Evolutionary conservation across 2,329 filamentous ascomycete genomes (phyloP), one percentile per base, ranked within the genome.

Genomic region (Ambrosiella beaveri): DNA sequence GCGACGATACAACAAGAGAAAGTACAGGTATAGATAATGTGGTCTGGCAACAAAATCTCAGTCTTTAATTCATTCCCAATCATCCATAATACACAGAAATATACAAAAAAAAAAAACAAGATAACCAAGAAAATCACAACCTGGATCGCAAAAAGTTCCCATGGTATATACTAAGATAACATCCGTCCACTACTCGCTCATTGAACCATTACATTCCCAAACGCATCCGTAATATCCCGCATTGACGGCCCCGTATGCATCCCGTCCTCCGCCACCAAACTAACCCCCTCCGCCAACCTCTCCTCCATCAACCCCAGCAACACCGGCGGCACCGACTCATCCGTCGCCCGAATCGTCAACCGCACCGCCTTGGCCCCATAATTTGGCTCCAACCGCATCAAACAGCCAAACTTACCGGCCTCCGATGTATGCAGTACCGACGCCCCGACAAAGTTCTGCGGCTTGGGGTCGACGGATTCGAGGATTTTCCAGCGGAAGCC

Each of bases 361-460:
- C 93, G 90, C 65, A 94, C 86, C 88, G 96, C 93, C 81, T 88
- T 87, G 63, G 85, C 91, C 63, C 80, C 78, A 66, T 90, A 91
- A 72, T 98, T 98, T 61, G 93, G 93, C 76, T 98, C 93, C 71
- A 98, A 72, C 67, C 93, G 80, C 75, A 98, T 73, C 67, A 98
- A 73, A 73, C 93, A 97, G 38, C 93, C 93, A 72, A 89, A 94
- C 74, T 97, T 97, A 62, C 93, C 90, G 9, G 81, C 84, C 64
- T 86, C 82, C 57, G 78, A 84, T 56, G 83, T 95, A 74, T 88
- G 91, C 71, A 86, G 72, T 65, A 90, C 93, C 69, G 86, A 89
- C 0, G 88, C 88, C 13, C 91, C 93, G 12, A 98, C 93, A 65
- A 96, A 82, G 65, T 98, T 98, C 75, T 88, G 94, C 47, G 79